Percentiles rank a stretch among this genome's conserved stretches.
These are phyloP conservation scores for Serendipita sp. DNA, from an alignment of 768 basidiomycete species.

Conservation along the genomic window DNA sequence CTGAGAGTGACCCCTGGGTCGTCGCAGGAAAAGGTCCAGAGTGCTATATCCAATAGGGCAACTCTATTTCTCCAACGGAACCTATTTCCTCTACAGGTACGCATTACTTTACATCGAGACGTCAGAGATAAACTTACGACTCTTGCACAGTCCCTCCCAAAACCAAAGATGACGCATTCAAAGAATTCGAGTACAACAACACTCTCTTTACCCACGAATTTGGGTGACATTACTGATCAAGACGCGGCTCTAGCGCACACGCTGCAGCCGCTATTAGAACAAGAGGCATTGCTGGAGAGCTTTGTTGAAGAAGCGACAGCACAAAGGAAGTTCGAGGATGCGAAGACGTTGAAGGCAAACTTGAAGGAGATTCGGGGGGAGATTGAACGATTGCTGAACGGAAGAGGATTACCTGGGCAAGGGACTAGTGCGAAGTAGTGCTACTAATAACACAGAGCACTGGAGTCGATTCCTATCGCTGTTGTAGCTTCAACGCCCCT, in stretches of 20 bases:
- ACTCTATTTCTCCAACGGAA: conserved; percentile 74
- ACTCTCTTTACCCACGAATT: neutral
- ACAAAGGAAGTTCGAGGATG: conserved; percentile 91
- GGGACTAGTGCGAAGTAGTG: no score
- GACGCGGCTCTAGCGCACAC: conserved; percentile 55
- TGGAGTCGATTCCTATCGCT: no score
- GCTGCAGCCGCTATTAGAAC: conserved; percentile 82
- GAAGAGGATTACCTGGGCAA: neutral
- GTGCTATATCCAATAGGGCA: conserved; percentile 61
- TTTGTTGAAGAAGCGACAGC: conserved; percentile 84
- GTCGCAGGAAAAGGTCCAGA: conserved; percentile 73
- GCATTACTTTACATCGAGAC: conserved; percentile 6
- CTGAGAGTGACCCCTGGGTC: conserved; percentile 50
- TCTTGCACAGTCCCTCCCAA: conserved; percentile 30
- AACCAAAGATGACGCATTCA: conserved; percentile 23
- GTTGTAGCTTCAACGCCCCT: no score
- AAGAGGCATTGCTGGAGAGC: conserved; percentile 78
- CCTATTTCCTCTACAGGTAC: conserved; percentile 72
- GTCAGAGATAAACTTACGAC: neutral
- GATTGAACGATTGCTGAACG: conserved; percentile 44
- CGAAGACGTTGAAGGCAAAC: conserved; percentile 64
- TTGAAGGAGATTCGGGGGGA: conserved; percentile 70
- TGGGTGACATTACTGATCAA: conserved; percentile 24
- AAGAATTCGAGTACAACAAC: neutral
- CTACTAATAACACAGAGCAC: no score